Evolutionary conservation across 768 basidiomycete genomes (phyloP), one percentile per base, ranked within the genome.

Genomic region (Sporobolomyces roseus): DNA sequence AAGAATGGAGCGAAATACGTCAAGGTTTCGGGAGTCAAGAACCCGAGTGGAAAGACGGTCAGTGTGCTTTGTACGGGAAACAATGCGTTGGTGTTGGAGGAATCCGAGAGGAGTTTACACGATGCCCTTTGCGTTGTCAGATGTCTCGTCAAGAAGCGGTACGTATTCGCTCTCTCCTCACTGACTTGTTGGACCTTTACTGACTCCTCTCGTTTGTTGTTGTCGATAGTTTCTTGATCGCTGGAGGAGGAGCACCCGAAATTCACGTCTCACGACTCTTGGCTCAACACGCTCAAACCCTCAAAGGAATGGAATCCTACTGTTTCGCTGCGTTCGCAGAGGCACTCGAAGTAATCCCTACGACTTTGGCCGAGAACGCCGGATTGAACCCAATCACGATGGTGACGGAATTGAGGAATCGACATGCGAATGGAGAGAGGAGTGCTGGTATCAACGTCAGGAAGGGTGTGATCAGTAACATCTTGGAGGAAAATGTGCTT

Each of bases 291-390:
- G 87, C 93, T 2, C 91, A 94, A 73, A 88, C 91, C 1, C 83
- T 98, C 68, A 94, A 89, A 79, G 94, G 96, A 55, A 97, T 97
- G 88, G 93, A 98, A 79, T 91, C 94, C 13, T 98, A 97, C 79
- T 98, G 96, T 80, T 96, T 97, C 86, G 91, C 96, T 75, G 93
- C 93, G 5, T 99, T 92, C 77, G 93, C 96, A 33, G 94, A 98
- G 76, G 93, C 96, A 2, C 84, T 99, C 55, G 96, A 98, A 79
- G 90, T 98, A 70, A 98, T 99, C 70, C 96, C 96, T 6, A 94
- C 88, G 3, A 99, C 96, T 0, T 83, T 99, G 27, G 96, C 96
- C 30, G 96, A 99, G 81, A 99, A 99, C 78, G 96, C 96, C 29
- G 96, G 96, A 49, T 83, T 99, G 65, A 96, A 98, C 80, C 92